A percentile compares a stretch with the other conserved stretches of the same genome.
These are phyloP conservation scores for Crithidia bombi DNA, from an alignment of 208 protist genomes.

Conservation along the genomic window DNA sequence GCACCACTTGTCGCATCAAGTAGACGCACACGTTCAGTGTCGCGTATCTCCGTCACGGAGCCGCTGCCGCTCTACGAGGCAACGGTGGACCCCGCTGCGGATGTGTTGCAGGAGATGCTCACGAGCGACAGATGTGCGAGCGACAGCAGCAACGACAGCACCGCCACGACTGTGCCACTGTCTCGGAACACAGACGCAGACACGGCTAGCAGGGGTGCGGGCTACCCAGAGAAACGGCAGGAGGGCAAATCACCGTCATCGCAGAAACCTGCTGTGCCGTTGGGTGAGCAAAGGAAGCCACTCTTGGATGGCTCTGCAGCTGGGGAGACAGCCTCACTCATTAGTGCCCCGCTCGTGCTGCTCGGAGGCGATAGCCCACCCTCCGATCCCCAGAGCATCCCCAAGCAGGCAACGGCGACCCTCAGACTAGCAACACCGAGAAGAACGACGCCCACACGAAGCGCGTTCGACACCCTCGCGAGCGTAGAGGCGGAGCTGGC, in stretches of 20 bases:
- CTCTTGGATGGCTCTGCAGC: background rate
- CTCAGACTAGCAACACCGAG: background rate
- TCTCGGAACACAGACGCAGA: background rate
- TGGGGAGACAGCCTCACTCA: too few relatives aligned
- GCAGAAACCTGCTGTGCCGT: background rate
- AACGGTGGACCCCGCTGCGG: constrained; percentile 28
- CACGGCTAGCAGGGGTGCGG: background rate
- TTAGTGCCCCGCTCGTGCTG: background rate
- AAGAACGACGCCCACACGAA: background rate
- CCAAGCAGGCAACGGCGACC: background rate
- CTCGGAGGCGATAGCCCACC: constrained; percentile 6
- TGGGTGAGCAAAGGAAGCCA: background rate
- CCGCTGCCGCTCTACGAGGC: constrained; percentile 50
- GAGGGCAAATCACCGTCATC: background rate
- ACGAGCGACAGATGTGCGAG: background rate
- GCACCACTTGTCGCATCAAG: constrained; percentile 67
- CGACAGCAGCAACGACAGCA: background rate
- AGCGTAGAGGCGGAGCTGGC: constrained; percentile 24
- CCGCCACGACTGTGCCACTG: background rate
- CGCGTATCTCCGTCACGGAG: constrained; percentile 75
- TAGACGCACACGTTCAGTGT: constrained; percentile 60
- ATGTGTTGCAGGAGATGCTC: background rate
- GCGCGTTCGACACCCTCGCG: constrained; percentile 11
- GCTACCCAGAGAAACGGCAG: background rate
- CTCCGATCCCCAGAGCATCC: background rate